Percentiles rank a stretch among this genome's conserved stretches.
Evolutionary conservation across 169 alveolate species (phyloP).

Genomic region (Plasmodium gonderi): DNA sequence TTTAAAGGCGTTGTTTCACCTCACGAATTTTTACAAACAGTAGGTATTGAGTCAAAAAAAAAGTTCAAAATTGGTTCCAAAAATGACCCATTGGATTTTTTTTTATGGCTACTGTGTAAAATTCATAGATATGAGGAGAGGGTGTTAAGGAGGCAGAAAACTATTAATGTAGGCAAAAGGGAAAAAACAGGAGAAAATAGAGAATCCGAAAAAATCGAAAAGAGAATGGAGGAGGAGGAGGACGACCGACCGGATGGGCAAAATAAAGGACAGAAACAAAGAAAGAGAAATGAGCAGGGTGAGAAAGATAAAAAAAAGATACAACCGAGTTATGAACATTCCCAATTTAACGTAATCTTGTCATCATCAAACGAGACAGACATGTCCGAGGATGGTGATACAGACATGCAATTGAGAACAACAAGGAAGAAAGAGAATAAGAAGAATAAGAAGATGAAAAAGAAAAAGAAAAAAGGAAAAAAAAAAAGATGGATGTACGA

Average conservation of each 20-base stretch:
- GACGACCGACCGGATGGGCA: not conserved
- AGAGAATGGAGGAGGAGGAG: not conserved
- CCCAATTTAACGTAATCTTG: not conserved
- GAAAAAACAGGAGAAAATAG: not conserved
- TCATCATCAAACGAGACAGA: not conserved
- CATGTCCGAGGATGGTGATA: not conserved
- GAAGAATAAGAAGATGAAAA: constrained; percentile 21
- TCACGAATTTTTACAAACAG: constrained; percentile 95
- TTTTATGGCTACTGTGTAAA: constrained; percentile 93
- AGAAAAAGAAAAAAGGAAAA: constrained; percentile 10
- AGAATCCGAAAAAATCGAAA: not conserved
- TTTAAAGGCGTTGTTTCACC: constrained; percentile 98
- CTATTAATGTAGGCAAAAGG: not conserved
- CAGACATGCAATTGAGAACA: not conserved
- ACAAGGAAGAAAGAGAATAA: not conserved
- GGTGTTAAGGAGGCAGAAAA: not conserved
- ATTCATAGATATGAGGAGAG: constrained; percentile 80
- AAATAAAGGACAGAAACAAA: not conserved
- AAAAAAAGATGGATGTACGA: constrained; percentile 51
- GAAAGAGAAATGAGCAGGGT: not conserved
- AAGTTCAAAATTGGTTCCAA: constrained; percentile 89
- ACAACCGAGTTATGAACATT: not conserved
- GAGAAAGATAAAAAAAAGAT: not conserved
- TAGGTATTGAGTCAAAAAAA: constrained; percentile 84
- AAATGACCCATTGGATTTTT: constrained; percentile 94